Evolutionary conservation across 768 basidiomycete genomes (phyloP).

Genomic region (Leccinellum albellum): DNA sequence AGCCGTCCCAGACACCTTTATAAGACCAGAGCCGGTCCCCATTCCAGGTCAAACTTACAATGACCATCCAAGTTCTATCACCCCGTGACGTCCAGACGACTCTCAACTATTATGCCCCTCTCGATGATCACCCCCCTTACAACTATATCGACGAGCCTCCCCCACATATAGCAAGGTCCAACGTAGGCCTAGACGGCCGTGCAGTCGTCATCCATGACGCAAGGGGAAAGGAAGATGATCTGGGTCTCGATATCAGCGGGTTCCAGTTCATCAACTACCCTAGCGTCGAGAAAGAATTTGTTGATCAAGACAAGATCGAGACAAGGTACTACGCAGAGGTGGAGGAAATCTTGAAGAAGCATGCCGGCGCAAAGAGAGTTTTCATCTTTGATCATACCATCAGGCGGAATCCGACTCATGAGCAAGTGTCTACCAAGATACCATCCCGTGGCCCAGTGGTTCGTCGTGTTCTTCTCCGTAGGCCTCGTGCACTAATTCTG

Average conservation of each 20-base stretch:
- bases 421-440: neutral
- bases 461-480: slow-evolving; percentile 13
- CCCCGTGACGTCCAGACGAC: slow-evolving; percentile 36
- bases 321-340: slow-evolving; percentile 40
- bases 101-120: slow-evolving; percentile 35
- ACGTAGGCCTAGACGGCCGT: slow-evolving; percentile 26
- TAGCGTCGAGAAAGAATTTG: slow-evolving; percentile 37
- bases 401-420: slow-evolving; percentile 23
- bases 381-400: slow-evolving; percentile 46
- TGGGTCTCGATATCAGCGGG: slow-evolving; percentile 41
- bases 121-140: slow-evolving; percentile 31
- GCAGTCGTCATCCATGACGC: slow-evolving; percentile 28
- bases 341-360: slow-evolving; percentile 38
- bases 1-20: neutral
- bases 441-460: slow-evolving; percentile 34
- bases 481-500: neutral
- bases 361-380: slow-evolving; percentile 37
- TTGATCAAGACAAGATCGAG: slow-evolving; percentile 37
- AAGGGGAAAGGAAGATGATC: slow-evolving; percentile 27
- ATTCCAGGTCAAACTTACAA: neutral
- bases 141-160: slow-evolving; percentile 32
- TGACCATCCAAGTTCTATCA: slow-evolving; percentile 23
- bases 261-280: slow-evolving; percentile 37
- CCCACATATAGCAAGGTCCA: slow-evolving; percentile 24
- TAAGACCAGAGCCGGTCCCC: slow-evolving; percentile 6